A percentile compares a stretch with the other conserved stretches of the same genome.
Conservation (phyloP, 257 asterid species). For the Verbena officinalis region DNA sequence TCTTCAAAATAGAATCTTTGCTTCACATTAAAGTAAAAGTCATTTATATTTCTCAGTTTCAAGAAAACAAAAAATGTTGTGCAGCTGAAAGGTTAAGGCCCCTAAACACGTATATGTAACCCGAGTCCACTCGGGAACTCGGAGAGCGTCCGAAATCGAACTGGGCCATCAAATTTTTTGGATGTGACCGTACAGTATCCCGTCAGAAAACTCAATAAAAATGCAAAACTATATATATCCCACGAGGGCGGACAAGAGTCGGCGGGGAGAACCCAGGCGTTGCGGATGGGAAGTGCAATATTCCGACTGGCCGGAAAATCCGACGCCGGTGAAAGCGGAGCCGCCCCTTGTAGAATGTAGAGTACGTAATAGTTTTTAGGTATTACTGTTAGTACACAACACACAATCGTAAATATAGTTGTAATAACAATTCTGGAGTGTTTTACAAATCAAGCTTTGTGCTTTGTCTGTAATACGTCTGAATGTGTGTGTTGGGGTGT, state of each 20-base stretch:
- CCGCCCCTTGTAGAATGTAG: slow-evolving; percentile 25
- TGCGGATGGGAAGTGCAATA: no score
- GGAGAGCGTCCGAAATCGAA: neutral
- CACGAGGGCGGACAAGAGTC: neutral
- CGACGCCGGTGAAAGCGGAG: slow-evolving; percentile 42
- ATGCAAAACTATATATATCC: neutral
- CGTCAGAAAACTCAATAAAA: slow-evolving; percentile 7
- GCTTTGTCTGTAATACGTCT: neutral
- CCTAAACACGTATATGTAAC: neutral
- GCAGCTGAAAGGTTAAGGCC: neutral
- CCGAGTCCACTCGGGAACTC: neutral
- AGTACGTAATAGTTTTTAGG: neutral
- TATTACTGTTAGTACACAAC: neutral
- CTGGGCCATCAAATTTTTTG: slow-evolving; percentile 10
- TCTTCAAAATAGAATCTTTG: slow-evolving; percentile 9
- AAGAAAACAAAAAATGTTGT: slow-evolving; percentile 1
- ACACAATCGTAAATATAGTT: neutral
- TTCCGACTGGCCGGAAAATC: slow-evolving; percentile 49
- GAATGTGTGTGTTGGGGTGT: neutral
- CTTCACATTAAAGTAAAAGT: neutral
- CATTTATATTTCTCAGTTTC: neutral
- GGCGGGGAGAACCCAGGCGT: neutral
- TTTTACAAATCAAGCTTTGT: neutral
- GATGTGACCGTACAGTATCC: slow-evolving; percentile 5
- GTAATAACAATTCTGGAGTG: neutral